Evolutionary conservation across 2,329 filamentous ascomycete species (phyloP), one percentile per base, ranked within the genome.

Genomic region (Shiraia sp.): DNA sequence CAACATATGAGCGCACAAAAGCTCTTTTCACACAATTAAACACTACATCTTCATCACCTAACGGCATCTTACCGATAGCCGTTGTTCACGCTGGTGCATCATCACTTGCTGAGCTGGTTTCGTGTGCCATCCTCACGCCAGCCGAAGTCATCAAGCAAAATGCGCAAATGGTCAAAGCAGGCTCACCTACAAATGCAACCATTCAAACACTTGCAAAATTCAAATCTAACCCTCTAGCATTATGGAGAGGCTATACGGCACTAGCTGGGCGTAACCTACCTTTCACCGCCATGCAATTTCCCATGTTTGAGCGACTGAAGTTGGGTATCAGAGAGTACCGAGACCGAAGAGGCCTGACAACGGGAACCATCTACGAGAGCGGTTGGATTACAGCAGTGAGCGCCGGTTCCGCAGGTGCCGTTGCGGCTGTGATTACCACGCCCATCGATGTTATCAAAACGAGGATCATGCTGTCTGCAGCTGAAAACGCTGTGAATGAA

Each of bases 61-160:
- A 69, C 43, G 41, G 69, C 59, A 45, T 79, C 4, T 63, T 90
- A 0, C 87, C 88, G 1, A 75, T 81, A 36, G 83, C 89, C 0
- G 52, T 90, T 8, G 79, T 90, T 40, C 86, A 96, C 64, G 80
- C 87, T 5, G 70, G 80, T 3, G 86, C 90, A 10, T 95, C 89
- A 1, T 85, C 83, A 2, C 72, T 82, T 12, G 91, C 86, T 1
- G 91, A 96, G 70, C 80, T 90, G 54, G 87, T 90, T 3, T 91
- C 89, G 4, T 96, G 91, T 63, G 77, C 90, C 14, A 88, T 96
- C 47, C 80, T 96, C 25, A 92, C 90, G 0, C 91, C 90, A 0
- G 89, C 90, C 10, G 90, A 96, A 66, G 88, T 95, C 6, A 81
- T 96, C 50, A 96, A 96, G 72, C 90, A 95, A 65, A 96, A 96